A percentile compares a stretch with the other conserved stretches of the same genome.
phyloP scores from a whole-genome alignment of 495 filamentous ascomycete genomes.

The Acidiella bohemica region DNA sequence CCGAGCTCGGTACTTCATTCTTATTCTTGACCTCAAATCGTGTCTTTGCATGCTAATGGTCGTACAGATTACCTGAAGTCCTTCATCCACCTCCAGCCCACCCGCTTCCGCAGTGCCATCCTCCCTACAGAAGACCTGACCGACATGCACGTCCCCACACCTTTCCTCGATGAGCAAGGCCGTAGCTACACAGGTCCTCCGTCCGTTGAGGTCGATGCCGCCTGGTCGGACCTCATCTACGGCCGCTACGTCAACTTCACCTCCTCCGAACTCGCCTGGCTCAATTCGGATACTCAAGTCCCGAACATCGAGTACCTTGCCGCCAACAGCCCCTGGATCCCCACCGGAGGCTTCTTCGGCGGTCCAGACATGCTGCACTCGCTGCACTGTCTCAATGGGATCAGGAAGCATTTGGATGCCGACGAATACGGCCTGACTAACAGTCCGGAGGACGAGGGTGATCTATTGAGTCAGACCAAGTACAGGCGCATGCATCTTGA shows the following conservation, averaged over 20 bases:
- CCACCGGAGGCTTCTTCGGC: slow-evolving; percentile 4
- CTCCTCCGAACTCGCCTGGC: background rate
- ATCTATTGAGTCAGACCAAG: no score
- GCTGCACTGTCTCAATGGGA: slow-evolving; percentile 5
- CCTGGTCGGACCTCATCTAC: slow-evolving; percentile 8
- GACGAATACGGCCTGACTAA: slow-evolving; percentile 2
- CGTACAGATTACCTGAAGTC: slow-evolving; percentile 5
- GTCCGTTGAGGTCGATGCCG: slow-evolving; percentile 1
- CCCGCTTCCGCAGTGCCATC: slow-evolving; percentile 4
- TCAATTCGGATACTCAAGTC: background rate
- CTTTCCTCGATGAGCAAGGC: slow-evolving; percentile 4
- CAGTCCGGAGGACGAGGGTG: no score
- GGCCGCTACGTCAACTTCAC: slow-evolving; percentile 8
- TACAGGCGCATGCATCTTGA: slow-evolving; percentile 3
- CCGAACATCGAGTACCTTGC: background rate
- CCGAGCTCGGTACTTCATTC: background rate
- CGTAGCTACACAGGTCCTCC: slow-evolving; percentile 3
- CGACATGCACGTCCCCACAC: slow-evolving; percentile 1
- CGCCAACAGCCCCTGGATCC: background rate
- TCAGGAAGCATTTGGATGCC: slow-evolving; percentile 1
- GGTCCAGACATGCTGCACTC: slow-evolving; percentile 10
- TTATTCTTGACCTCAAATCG: background rate
- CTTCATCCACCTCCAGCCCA: background rate
- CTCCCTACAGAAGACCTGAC: background rate
- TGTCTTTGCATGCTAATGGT: no score